Base-by-base conservation (phyloP, 129 eudicot genomes). In the Lactuca sativa region DNA sequence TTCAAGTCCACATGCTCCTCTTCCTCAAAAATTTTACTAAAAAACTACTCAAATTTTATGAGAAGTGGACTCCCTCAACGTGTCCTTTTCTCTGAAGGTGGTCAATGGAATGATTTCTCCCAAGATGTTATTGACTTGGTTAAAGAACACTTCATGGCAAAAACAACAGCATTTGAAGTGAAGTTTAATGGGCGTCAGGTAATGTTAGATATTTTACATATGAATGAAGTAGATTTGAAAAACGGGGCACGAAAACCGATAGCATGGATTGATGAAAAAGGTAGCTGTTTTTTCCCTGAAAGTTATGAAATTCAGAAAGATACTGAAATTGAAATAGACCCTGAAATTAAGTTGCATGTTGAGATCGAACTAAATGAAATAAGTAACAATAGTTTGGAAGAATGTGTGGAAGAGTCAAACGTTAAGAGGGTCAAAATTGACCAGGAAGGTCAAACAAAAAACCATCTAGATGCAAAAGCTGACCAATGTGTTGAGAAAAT, bases 261-360 rank as follows among this genome's bases (percentile, higher is more conserved):
- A 47, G 92, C 88, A 11, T 86, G 92, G 92, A 83, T 86, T 54
- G 92, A 86, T 78, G 92, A 81, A 43, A 73, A 40, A 52, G 86
- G 86, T 36, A 59, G 74, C 37, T 81, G 87, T 49, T 87, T 74
- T 78, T 87, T 87, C 67, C 93, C 93, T 44, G 86, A 84, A 69
- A 72, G 59, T 75, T 44, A 69, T 71, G 77, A 69, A 57, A 67
- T 65, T 69, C 72, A 75, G 67, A 80, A 71, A 74, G 55, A n/a
- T 62, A 21, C 30, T 13, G 32, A 73, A 64, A 72, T 68, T n/a
- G 80, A 59, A 25, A 51, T 61, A 7, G 80, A 69, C 17, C 65
- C 73, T 65, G 89, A 84, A 69, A 81, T 87, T 52, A 84, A 81
- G 66, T 77, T 87, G 67, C 85, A 79, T 64, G 79, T 87, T 64